Base-by-base conservation (phyloP, 176 grass and related monocot genomes). In the Hordeum marinum region DNA sequence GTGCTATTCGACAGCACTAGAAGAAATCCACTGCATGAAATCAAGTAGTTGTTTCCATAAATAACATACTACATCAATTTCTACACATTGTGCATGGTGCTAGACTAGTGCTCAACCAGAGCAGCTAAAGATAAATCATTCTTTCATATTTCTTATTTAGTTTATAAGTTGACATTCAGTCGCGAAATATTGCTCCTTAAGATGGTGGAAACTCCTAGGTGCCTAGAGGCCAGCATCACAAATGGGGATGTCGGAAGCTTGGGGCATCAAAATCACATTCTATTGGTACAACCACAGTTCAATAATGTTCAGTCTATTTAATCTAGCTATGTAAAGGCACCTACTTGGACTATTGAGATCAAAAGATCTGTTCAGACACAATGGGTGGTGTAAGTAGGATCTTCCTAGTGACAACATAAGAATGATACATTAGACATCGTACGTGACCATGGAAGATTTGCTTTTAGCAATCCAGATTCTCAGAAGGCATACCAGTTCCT, bases 1-100 rank as follows among this genome's bases (percentile, higher is more conserved):
- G 39, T 92, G 59, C 89, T 91, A 77, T 91, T 92, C 81, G 90
- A 88, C 40, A 92, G 89, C 80, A 86, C 89, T 85, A 96, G 79
- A 85, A 88, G 75, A 89, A 89, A 90, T 50, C 75, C 90, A 50
- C 93, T 99, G 88, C 82, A 89, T 18, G 20, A 36, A 83, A 83
- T 35, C 9, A 89, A 84, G 88, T 63, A 87, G 3, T 68, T 45
- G 6, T 58, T 32, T 60, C 45, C 60, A 78, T 86, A 25, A 73
- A 26, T 21, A 36, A 13, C 70, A 82, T 77, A 63, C 45, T 27
- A n/a, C 15, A 54, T 35, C 14, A 69, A 76, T 29, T 60, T 18
- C 59, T 36, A 75, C 77, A 14, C 29, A 82, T 62, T 50, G 35
- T 3, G 57, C 82, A 13, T 68, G 69, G 14, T 81, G 54, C 21